phyloP scores from a whole-genome alignment of 1,284 basidiomycete species.

The Marasmius sp. region DNA sequence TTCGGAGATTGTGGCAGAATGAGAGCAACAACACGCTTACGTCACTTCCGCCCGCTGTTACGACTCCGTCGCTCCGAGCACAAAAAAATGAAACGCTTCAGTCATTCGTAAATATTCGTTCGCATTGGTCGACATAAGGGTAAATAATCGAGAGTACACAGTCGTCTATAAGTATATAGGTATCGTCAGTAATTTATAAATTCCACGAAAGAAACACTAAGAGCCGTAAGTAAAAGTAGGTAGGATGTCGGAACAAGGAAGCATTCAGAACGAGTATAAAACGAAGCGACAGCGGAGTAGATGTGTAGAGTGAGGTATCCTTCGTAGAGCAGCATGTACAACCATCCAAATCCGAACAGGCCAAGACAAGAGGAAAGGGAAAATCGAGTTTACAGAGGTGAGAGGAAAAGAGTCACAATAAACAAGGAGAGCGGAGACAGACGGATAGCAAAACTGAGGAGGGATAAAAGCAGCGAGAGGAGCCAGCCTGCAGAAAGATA shows the following conservation, averaged over 20 bases:
- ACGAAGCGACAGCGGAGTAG: not conserved
- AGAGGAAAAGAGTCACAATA: not conserved
- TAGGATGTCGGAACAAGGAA: not conserved
- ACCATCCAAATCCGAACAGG: not conserved
- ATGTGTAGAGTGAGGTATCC: not conserved
- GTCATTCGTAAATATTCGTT: not conserved
- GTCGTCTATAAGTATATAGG: not conserved
- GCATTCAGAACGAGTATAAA: too few relatives aligned
- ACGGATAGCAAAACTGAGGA: not conserved
- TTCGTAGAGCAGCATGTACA: not conserved
- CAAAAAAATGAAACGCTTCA: too few relatives aligned
- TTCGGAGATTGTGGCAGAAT: too few relatives aligned
- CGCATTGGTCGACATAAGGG: not conserved
- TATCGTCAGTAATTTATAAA: not conserved
- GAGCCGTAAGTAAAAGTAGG: not conserved
- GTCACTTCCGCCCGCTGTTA: too few relatives aligned
- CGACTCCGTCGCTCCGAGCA: too few relatives aligned
- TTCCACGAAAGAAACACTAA: not conserved
- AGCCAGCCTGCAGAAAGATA: not conserved
- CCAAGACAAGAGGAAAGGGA: not conserved
- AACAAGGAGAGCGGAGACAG: not conserved
- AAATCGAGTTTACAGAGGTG: not conserved
- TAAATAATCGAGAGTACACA: not conserved
- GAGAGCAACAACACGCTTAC: too few relatives aligned
- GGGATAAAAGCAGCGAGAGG: not conserved